These are phyloP conservation scores for Syzygium oleosum DNA, from an alignment of 345 rosid genomes.

Conservation along the genomic window DNA sequence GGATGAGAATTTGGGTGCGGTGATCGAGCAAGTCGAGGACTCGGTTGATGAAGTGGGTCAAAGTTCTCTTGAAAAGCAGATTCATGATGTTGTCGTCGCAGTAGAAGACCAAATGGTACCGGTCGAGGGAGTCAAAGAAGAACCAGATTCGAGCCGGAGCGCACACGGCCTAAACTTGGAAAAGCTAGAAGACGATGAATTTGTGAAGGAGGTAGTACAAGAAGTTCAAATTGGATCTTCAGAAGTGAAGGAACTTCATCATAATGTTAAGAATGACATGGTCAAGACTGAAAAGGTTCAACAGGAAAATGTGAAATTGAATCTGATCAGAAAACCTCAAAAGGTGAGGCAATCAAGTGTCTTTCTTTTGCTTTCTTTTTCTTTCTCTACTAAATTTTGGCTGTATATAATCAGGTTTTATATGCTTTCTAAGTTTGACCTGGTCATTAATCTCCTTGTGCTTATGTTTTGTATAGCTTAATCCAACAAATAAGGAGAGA, in stretches of 20 bases:
- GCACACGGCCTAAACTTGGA: slow-evolving; percentile 3
- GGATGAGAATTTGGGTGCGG: slow-evolving; percentile 23
- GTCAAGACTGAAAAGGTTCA: slow-evolving; percentile 10
- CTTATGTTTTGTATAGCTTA: slow-evolving; percentile 22
- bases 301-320: slow-evolving; percentile 19
- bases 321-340: slow-evolving; percentile 26
- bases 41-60: neutral
- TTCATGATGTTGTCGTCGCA: slow-evolving; percentile 19
- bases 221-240: slow-evolving; percentile 7
- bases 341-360: slow-evolving; percentile 36
- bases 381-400: neutral
- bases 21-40: slow-evolving; percentile 20
- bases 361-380: neutral
- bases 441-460: neutral
- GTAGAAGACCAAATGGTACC: slow-evolving; percentile 22
- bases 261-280: slow-evolving; percentile 18
- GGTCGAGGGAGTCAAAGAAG: slow-evolving; percentile 25
- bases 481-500: slow-evolving; percentile 21
- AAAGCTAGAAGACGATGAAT: slow-evolving; percentile 24
- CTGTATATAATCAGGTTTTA: neutral
- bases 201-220: slow-evolving; percentile 15
- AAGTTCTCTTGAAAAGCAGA: slow-evolving; percentile 13
- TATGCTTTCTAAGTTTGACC: neutral
- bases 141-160: neutral
- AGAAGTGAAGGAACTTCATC: slow-evolving; percentile 15